A percentile compares a stretch with the other conserved stretches of the same genome.
These are phyloP conservation scores for Aquanectria penicillioides DNA, from an alignment of 2,329 filamentous ascomycete species.

Conservation along the genomic window DNA sequence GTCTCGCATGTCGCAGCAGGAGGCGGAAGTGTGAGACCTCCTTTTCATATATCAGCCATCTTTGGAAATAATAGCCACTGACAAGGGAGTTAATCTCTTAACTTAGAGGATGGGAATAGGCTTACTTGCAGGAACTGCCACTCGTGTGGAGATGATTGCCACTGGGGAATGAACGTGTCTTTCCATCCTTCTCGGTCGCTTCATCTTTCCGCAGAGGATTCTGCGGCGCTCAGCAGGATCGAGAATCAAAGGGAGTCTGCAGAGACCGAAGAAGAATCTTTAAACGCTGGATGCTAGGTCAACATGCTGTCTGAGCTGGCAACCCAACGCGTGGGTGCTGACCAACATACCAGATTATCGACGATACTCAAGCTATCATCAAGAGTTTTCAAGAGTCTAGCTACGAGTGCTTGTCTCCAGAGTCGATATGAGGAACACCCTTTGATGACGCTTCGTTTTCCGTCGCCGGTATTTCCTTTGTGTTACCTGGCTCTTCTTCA, in stretches of 20 bases:
- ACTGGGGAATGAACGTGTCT: constrained; percentile 8
- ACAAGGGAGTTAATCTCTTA: background rate
- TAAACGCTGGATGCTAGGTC: background rate
- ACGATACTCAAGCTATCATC: background rate
- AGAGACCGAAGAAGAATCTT: background rate
- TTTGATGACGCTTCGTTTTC: constrained; percentile 23
- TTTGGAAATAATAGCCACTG: background rate
- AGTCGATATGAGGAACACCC: background rate
- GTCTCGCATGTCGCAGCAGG: background rate
- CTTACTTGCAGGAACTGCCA: background rate
- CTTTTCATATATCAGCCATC: background rate
- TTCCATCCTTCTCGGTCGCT: constrained; percentile 6
- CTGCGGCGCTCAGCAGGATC: background rate
- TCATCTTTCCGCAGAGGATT: background rate
- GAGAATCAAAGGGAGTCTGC: background rate
- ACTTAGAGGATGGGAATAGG: background rate
- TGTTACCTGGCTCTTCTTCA: no score
- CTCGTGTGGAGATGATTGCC: background rate
- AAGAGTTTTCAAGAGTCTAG: background rate
- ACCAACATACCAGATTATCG: background rate
- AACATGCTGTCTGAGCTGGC: background rate
- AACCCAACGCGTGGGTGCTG: background rate
- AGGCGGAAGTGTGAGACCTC: background rate
- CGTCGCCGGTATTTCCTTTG: no score
- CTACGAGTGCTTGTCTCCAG: background rate